Evolutionary conservation across 2,329 filamentous ascomycete genomes (phyloP), one percentile per base, ranked within the genome.

Genomic region (Daldinia sp.): DNA sequence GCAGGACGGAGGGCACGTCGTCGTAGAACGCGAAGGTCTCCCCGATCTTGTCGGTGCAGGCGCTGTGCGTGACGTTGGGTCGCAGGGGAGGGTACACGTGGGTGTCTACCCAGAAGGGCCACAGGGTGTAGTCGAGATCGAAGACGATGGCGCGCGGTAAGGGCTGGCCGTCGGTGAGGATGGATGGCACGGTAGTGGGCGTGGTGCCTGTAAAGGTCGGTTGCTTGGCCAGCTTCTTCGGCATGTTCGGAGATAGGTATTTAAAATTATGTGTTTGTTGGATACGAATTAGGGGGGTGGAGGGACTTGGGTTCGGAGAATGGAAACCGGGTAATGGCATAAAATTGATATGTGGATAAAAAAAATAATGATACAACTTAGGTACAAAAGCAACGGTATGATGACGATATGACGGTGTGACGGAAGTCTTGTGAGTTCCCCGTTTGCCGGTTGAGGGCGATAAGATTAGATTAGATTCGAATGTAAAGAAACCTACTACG

Each of bases 41-140:
- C 78, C 90, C 90, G 66, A 82, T 81, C 71, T 83, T 82, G 78
- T 90, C 89, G 20, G 82, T 80, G 60, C 81, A 83, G 57, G 74
- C 78, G 70, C 77, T 82, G 81, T 79, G 80, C 6, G 78, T 70
- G 0, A 82, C 63, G 60, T 84, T 82, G 6, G 84, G 75, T 72
- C 86, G 86, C 18, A 97, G 82, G 0, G 94, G 94, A 6, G 89
- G 87, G 26, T 89, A 88, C 74, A 96, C 92, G 81, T 98, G 94
- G 3, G 94, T 97, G 83, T 98, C 96, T 1, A 97, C 91, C 95
- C 95, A 98, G 82, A 98, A 98, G 4, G 94, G 94, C 96, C 95
- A 98, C n/a, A 98, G 86, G 0, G 96, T 98, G 85, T 98, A 98
- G 85, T 98, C 95, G 70, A 98, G 89, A 79, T 98, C 96, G 82